A percentile compares a stretch with the other conserved stretches of the same genome.
phyloP scores from a whole-genome alignment of 1,139 yeast genomes.

The Nakaseomyces delphensis region DNA sequence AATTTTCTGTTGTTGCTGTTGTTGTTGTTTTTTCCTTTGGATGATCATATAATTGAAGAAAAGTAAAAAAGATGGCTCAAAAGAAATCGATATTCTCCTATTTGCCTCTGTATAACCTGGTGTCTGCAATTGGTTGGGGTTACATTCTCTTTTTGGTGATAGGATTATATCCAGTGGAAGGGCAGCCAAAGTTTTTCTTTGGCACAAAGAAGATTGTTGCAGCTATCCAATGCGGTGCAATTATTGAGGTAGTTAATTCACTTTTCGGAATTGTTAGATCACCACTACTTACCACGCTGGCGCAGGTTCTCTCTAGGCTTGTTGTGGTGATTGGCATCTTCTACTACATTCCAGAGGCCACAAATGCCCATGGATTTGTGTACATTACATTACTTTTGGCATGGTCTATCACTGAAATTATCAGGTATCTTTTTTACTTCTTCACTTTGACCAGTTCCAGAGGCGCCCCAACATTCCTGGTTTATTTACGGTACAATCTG shows the following conservation, averaged over 20 bases:
- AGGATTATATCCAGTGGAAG: conserved; percentile 34
- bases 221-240: conserved; percentile 71
- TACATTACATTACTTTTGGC: conserved; percentile 64
- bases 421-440: conserved; percentile 82
- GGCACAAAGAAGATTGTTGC: conserved; percentile 54
- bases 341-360: conserved; percentile 64
- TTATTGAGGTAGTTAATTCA: conserved; percentile 74
- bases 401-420: conserved; percentile 86
- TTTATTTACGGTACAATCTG: conserved; percentile 72
- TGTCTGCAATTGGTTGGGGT: conserved; percentile 62
- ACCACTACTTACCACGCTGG: conserved; percentile 70
- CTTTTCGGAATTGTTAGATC: conserved; percentile 72
- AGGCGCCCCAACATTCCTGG: conserved; percentile 48
- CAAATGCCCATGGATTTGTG: conserved; percentile 42
- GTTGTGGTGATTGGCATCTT: conserved; percentile 79
- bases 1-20: background rate
- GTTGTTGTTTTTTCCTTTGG: background rate
- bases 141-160: conserved; percentile 45
- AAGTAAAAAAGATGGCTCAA: conserved; percentile 18
- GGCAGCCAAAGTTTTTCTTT: conserved; percentile 54
- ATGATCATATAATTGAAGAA: background rate
- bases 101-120: conserved; percentile 48
- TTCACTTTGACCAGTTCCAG: conserved; percentile 32
- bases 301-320: conserved; percentile 81
- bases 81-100: conserved; percentile 19